phyloP scores from a whole-genome alignment of 2,329 filamentous ascomycete genomes.

The Arthrinium puccinioides region DNA sequence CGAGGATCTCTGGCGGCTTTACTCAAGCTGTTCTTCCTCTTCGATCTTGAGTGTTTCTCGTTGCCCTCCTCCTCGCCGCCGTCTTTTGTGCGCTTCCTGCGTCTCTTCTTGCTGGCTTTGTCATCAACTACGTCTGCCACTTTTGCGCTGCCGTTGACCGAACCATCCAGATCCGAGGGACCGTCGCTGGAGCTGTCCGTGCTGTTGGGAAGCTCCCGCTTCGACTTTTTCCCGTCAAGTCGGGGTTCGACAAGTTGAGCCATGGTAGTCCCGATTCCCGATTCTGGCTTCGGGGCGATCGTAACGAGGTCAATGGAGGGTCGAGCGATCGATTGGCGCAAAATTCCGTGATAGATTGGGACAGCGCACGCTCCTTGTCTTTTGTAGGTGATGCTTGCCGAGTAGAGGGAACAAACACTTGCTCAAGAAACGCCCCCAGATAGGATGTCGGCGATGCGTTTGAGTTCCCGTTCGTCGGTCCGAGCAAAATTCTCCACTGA shows the following conservation, averaged over 20 bases:
- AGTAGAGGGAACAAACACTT: too few relatives aligned
- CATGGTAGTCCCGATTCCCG: too few relatives aligned
- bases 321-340: too few relatives aligned
- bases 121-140: conserved; percentile 15
- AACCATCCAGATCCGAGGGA: conserved; percentile 23
- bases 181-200: conserved; percentile 8
- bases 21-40: conserved; percentile 47
- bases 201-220: conserved; percentile 10
- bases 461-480: too few relatives aligned
- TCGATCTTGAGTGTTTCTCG: conserved; percentile 5
- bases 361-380: too few relatives aligned
- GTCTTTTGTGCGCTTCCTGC: conserved; percentile 17
- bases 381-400: too few relatives aligned
- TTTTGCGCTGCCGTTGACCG: conserved; percentile 15
- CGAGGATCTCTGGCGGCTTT: conserved; percentile 55
- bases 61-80: conserved; percentile 23
- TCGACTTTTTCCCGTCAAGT: conserved; percentile 8
- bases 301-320: too few relatives aligned
- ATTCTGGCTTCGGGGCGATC: too few relatives aligned
- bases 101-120: conserved; percentile 24
- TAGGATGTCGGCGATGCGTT: too few relatives aligned
- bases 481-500: too few relatives aligned
- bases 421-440: too few relatives aligned
- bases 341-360: too few relatives aligned
- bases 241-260: conserved; percentile 15